These are phyloP conservation scores for Gossypium schwendimanii DNA, from an alignment of 441 rosid genomes.

Conservation along the genomic window DNA sequence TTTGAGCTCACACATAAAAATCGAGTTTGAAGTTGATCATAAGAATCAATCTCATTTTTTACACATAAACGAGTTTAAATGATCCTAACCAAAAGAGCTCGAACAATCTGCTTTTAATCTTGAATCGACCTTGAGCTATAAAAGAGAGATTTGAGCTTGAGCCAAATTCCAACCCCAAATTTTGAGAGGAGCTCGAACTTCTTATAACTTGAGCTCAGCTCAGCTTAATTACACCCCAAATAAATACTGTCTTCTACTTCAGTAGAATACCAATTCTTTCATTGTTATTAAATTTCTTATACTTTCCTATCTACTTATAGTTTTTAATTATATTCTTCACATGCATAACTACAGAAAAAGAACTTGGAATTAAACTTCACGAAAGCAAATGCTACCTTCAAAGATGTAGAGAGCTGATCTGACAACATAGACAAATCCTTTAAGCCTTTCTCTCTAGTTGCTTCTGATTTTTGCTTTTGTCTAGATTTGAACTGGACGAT, in stretches of 20 bases:
- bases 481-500: constrained; percentile 16
- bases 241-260: not conserved
- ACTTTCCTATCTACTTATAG: not conserved
- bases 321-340: not conserved
- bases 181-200: not conserved
- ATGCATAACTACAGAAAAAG: not conserved
- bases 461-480: constrained; percentile 27
- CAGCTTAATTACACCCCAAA: not conserved
- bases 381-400: constrained; percentile 38
- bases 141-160: not conserved
- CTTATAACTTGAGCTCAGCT: not conserved
- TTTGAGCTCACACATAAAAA: not conserved
- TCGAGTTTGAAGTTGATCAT: not conserved
- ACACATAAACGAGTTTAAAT: not conserved
- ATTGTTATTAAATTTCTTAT: not conserved
- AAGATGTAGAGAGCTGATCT: constrained; percentile 28
- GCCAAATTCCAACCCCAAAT: not conserved
- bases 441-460: constrained; percentile 19
- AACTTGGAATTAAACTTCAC: not conserved
- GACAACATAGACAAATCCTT: constrained; percentile 16
- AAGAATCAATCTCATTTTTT: not conserved
- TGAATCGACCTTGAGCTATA: not conserved
- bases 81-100: not conserved
- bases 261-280: not conserved
- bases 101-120: not conserved